Conservation (phyloP, 495 filamentous ascomycete species). For the Neurospora sp. region DNA sequence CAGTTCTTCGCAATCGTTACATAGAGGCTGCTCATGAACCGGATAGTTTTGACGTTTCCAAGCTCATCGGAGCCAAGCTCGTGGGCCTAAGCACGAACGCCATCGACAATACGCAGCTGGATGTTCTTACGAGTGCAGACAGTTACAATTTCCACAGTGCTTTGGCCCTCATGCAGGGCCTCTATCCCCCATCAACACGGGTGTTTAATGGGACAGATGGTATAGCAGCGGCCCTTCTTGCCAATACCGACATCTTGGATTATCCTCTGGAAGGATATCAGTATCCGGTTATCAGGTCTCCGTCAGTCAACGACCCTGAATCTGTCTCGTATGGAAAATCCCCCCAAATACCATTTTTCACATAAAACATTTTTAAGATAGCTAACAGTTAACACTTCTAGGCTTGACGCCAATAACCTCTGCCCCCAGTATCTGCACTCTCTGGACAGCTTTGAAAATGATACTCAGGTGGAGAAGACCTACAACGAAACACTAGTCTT, state of each 20-base stretch:
- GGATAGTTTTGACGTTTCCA: conserved; percentile 11
- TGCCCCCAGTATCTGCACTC: conserved; percentile 24
- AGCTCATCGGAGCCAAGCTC: conserved; percentile 13
- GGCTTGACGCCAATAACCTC: conserved; percentile 21
- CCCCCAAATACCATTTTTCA: accelerated
- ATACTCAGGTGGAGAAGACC: conserved; percentile 8
- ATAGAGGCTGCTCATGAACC: not conserved
- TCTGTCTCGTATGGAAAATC: conserved; percentile 23
- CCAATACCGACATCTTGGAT: conserved; percentile 23
- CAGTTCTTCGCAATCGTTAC: conserved; percentile 28
- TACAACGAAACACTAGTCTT: conserved; percentile 21
- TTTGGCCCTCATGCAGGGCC: conserved; percentile 32
- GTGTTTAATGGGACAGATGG: conserved; percentile 21
- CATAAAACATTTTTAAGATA: not conserved
- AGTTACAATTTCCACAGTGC: conserved; percentile 23
- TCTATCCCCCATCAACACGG: conserved; percentile 28
- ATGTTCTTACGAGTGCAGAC: conserved; percentile 23
- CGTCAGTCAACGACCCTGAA: conserved; percentile 19
- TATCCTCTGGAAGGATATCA: conserved; percentile 33
- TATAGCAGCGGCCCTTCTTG: conserved; percentile 14
- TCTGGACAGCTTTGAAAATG: conserved; percentile 12
- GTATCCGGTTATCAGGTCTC: conserved; percentile 27
- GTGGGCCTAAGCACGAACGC: conserved; percentile 21
- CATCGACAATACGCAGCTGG: conserved; percentile 31
- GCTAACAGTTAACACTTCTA: conserved; percentile 1